Base-by-base conservation (phyloP, 208 protist genomes). In the Acanthamoeba healyi region DNA sequence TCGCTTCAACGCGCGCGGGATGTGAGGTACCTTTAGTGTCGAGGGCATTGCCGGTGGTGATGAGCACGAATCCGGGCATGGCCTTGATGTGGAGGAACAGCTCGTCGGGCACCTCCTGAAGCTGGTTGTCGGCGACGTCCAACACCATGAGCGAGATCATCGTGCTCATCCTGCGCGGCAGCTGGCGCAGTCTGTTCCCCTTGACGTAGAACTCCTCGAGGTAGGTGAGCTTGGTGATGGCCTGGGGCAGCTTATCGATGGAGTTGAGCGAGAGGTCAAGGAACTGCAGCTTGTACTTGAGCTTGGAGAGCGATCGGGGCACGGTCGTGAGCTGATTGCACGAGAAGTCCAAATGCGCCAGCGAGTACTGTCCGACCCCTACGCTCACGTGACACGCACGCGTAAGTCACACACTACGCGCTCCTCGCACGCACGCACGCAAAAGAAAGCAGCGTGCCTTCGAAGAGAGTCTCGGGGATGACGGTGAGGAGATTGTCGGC, bases 211-310 rank as follows among this genome's bases (percentile, higher is more conserved):
- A 79, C 26, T 79, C 67, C 26, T 79, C 67, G 34, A 79, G 36
- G 38, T 79, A 79, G 67, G 38, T 79, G 38, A 79, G 67, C 67
- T 79, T 79, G 36, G 67, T 79, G 38, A 79, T 46, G 67, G 67
- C 32, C 67, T 79, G 67, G 34, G 67, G 67, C 38, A 79, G 67
- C 38, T 79, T 79, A 17, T 79, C 67, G 67, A 79, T 79, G 22
- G 67, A 26, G 67, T 79, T 79, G 32, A 49, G 67, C 36, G 67
- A 79, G 38, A 79, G 34, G 38, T 79, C 67, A 6, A 79, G 67
- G 67, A 79, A 79, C 67, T 79, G 67, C 22, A 79, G 67, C 67
- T 79, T 79, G 38, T 79, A 79, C 38, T 79, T 79, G 67, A 79
- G 67, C 67, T 79, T 79, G 19, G 67, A 79, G 19, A 79, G 10